A percentile compares a stretch with the other conserved stretches of the same genome.
Conservation (phyloP, 2,329 filamentous ascomycete genomes). For the Pseudonectria foliicola region DNA sequence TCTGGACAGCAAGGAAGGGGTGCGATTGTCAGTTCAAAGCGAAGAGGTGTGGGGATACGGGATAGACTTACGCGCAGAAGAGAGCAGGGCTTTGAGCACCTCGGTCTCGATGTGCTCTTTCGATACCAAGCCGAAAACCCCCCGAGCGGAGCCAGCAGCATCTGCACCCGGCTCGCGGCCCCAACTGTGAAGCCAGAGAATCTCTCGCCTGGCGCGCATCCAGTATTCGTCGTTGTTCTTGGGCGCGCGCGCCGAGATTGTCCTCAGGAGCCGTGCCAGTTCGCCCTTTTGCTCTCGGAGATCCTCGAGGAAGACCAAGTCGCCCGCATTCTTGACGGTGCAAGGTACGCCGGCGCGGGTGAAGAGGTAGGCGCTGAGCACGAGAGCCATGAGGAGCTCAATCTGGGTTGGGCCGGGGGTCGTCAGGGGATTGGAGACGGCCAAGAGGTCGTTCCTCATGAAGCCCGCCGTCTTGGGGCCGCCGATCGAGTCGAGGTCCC, state of each 20-base stretch:
- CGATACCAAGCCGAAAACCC: conserved; percentile 55
- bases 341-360: conserved; percentile 43
- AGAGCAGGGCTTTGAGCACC: conserved; percentile 60
- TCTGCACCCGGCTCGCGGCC: conserved; percentile 36
- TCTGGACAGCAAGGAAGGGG: conserved; percentile 37
- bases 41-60: neutral
- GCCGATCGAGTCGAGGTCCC: conserved; percentile 14
- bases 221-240: conserved; percentile 59
- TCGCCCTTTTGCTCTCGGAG: conserved; percentile 57
- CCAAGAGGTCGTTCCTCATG: conserved; percentile 42
- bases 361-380: conserved; percentile 53
- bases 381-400: conserved; percentile 54
- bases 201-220: conserved; percentile 52
- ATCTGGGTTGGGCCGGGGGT: conserved; percentile 48
- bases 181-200: conserved; percentile 72
- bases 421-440: conserved; percentile 58
- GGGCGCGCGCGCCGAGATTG: conserved; percentile 39
- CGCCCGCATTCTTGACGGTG: conserved; percentile 48
- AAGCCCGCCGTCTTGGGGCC: conserved; percentile 22
- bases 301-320: conserved; percentile 57
- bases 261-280: conserved; percentile 51
- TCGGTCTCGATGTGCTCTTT: conserved; percentile 60
- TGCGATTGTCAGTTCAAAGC: conserved; percentile 6
- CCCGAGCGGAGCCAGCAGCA: conserved; percentile 42
- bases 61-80: conserved; percentile 49